Evolutionary conservation across 371 early-diverging fungal genomes (phyloP), one percentile per base, ranked within the genome.

Genomic region (Chytridium lagenaria): DNA sequence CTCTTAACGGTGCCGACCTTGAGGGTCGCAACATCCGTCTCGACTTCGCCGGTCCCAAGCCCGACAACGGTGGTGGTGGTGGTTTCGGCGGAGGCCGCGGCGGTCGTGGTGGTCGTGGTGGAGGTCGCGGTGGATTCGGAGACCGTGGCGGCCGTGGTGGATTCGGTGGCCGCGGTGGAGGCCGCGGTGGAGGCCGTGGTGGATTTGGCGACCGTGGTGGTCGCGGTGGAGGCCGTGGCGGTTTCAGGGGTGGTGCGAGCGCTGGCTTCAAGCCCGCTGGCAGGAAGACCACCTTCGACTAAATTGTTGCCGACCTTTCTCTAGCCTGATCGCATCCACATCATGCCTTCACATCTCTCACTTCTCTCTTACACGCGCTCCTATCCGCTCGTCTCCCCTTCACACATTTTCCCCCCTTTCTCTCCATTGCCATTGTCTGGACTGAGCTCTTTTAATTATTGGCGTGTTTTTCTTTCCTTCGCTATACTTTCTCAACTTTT

Each of bases 1-100:
- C 85, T 49, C 81, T 88, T 80, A 90, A 92, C 77, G 92, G 91
- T 69, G 71, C 75, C n/a, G 87, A 87, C 23, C 78, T 94, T 49
- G 83, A 84, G 77, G 92, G 91, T 28, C 90, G 92, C 78, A 78
- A 78, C 65, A 81, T 92, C 77, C 86, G 89, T 68, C 87, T 85
- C 65, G 86, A 87, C 78, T 86, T 78, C 68, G 84, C 86, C 51
- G 72, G 88, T 78, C 77, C 84, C 64, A 63, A 69, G 16, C 59
- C 37, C 59, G 74, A n/a, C n/a, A n/a, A 67, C 52, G 77, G 75
- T 23, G 77, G 68, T 69, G 76, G 68, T 65, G 74, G 74, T 23
- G 79, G 77, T 23, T 33, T 86, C 50, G 77, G 86, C 50, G 80
- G 85, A 50, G 79, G 83, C 36, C 70, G 81, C 61, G 81, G 76